Percentiles rank a stretch among this genome's conserved stretches.
Conservation (phyloP, 2,329 filamentous ascomycete species). For the Botryosphaeria dothidea region DNA sequence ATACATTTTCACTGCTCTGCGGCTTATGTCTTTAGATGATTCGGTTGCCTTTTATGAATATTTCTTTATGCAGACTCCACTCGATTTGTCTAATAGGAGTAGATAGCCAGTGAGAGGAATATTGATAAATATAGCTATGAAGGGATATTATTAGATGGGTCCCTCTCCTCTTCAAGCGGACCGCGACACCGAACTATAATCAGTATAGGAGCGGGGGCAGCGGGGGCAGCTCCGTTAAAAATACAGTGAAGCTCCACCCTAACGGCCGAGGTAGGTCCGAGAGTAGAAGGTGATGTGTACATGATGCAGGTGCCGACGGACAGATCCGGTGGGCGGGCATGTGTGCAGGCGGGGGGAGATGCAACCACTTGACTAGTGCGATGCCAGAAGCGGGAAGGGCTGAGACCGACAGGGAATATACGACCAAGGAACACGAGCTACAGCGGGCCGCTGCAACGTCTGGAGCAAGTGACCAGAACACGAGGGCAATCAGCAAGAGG, state of each 20-base stretch:
- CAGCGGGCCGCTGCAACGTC: not conserved
- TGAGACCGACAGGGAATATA: not conserved
- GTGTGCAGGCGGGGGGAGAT: not conserved
- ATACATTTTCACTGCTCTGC: too few species aligned
- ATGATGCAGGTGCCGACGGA: not conserved
- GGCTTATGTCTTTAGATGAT: too few species aligned
- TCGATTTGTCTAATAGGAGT: too few species aligned
- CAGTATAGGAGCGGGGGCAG: not conserved
- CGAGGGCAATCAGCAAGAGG: not conserved
- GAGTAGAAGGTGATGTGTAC: not conserved
- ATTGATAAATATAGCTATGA: too few species aligned
- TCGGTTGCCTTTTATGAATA: too few species aligned
- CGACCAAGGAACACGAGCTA: not conserved
- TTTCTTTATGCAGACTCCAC: too few species aligned
- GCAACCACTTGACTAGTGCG: not conserved
- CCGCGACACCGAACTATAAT: not conserved
- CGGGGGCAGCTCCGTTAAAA: not conserved
- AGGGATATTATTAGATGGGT: too few species aligned
- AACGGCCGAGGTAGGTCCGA: not conserved
- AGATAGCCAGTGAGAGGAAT: too few species aligned
- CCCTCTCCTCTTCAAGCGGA: not conserved
- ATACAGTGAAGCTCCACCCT: not conserved
- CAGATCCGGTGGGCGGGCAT: not conserved
- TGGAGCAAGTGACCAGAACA: not conserved
- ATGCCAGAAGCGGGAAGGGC: not conserved